These are phyloP conservation scores for Daldinia childiae DNA, from an alignment of 495 filamentous ascomycete genomes.

Conservation along the genomic window DNA sequence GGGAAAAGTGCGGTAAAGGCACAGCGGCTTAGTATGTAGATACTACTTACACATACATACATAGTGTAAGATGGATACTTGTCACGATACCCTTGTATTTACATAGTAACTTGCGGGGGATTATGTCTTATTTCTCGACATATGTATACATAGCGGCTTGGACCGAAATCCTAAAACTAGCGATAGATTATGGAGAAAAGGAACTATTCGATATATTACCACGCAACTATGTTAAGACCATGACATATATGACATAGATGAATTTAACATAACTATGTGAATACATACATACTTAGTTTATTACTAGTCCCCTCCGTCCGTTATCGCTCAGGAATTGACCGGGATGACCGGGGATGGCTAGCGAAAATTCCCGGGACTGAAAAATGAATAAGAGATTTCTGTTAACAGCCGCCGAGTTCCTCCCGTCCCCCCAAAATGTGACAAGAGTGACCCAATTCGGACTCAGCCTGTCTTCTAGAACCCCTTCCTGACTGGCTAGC, in stretches of 20 bases:
- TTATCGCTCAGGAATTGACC: constrained; percentile 32
- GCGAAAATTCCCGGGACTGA: constrained; percentile 20
- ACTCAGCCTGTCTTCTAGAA: constrained; percentile 29
- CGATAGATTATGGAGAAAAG: constrained; percentile 1
- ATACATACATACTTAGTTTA: not conserved
- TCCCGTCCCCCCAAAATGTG: constrained; percentile 2
- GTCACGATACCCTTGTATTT: not conserved
- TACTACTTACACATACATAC: too few species aligned
- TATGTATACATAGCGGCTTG: constrained; percentile 9
- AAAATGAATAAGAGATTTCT: constrained; percentile 1
- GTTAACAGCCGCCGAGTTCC: constrained; percentile 13
- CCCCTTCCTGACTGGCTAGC: constrained; percentile 2
- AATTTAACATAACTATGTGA: not conserved
- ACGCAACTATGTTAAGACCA: not conserved
- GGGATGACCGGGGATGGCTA: constrained; percentile 28
- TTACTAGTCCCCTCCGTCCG: constrained; percentile 16
- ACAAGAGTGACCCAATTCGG: constrained; percentile 8
- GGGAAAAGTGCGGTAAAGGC: constrained; percentile 1
- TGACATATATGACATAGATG: not conserved
- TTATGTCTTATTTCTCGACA: not conserved
- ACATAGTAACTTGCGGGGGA: not conserved
- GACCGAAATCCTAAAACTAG: constrained; percentile 10
- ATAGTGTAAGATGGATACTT: not conserved
- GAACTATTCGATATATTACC: constrained; percentile 8
- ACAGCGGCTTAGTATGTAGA: not conserved